Evolutionary conservation across 73 alveolate species (phyloP).

Genomic region (Paramecium pentaurelia): DNA sequence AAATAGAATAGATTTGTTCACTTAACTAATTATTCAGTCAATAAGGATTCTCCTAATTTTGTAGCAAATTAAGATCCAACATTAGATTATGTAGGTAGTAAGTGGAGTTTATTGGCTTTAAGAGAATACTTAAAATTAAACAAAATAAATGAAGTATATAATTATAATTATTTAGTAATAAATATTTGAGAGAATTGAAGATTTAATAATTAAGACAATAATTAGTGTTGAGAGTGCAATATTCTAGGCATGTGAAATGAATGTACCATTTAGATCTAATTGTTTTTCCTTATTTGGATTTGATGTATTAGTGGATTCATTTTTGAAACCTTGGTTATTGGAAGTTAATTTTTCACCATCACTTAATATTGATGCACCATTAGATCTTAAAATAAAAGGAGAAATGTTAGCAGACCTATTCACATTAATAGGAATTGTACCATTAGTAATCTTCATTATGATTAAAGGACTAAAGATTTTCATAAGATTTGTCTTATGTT

Average conservation of each 20-base stretch:
- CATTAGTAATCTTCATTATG: slow-evolving; percentile 52
- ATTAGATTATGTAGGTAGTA: slow-evolving; percentile 81
- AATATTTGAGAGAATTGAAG: slow-evolving; percentile 73
- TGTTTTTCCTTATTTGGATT: slow-evolving; percentile 90
- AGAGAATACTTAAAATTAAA: slow-evolving; percentile 54
- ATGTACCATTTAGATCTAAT: slow-evolving; percentile 74
- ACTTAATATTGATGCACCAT: slow-evolving; percentile 81
- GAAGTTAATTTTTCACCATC: slow-evolving; percentile 91
- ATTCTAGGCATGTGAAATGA: slow-evolving; percentile 75
- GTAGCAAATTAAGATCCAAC: slow-evolving; percentile 78
- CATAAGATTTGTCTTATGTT: slow-evolving; percentile 9
- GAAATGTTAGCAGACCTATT: slow-evolving; percentile 85
- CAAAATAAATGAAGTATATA: slow-evolving; percentile 20
- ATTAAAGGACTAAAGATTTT: slow-evolving; percentile 44
- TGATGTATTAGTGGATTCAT: slow-evolving; percentile 86
- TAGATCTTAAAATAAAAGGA: slow-evolving; percentile 85
- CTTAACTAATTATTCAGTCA: slow-evolving; percentile 88
- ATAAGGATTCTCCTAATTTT: slow-evolving; percentile 83
- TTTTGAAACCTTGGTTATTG: slow-evolving; percentile 87
- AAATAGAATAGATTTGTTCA: slow-evolving; percentile 81
- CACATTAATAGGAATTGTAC: slow-evolving; percentile 82
- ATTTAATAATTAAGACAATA: slow-evolving; percentile 83
- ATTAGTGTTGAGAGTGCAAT: slow-evolving; percentile 76
- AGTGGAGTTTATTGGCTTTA: slow-evolving; percentile 75
- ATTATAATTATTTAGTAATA: background rate